phyloP scores from a whole-genome alignment of 1,284 basidiomycete species.

The Tausonia pullulans region DNA sequence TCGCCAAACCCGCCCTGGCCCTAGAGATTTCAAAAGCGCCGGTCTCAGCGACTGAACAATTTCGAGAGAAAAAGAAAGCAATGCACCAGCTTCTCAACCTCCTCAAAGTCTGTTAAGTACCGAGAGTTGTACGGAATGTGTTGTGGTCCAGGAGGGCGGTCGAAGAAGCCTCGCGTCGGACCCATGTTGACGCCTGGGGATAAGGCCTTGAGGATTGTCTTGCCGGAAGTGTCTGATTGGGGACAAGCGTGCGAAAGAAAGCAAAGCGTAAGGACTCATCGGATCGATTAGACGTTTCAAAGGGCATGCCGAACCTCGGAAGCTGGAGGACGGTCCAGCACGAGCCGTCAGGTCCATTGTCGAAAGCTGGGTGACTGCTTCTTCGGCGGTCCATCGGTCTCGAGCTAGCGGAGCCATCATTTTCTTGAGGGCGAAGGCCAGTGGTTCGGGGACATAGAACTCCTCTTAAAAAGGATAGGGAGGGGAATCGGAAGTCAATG shows the following conservation, averaged over 20 bases:
- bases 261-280: too few relatives aligned
- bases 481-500: constrained; percentile 19
- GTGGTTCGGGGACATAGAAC: constrained; percentile 11
- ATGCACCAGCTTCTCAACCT: constrained; percentile 34
- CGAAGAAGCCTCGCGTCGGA: too few relatives aligned
- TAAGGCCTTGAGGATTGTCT: too few relatives aligned
- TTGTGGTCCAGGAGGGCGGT: too few relatives aligned
- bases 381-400: constrained; percentile 31
- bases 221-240: too few relatives aligned
- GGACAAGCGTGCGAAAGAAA: too few relatives aligned
- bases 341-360: background rate
- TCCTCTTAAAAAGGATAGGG: constrained; percentile 9
- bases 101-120: constrained; percentile 35
- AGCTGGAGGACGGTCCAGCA: too few relatives aligned
- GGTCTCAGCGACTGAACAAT: too few relatives aligned
- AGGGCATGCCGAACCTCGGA: too few relatives aligned
- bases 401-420: constrained; percentile 28
- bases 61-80: background rate
- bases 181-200: too few relatives aligned
- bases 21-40: constrained; percentile 32
- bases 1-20: constrained; percentile 88
- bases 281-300: too few relatives aligned
- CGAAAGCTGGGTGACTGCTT: constrained; percentile 25
- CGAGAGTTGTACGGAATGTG: constrained; percentile 21
- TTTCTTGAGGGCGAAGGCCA: constrained; percentile 26